Evolutionary conservation across 768 basidiomycete genomes (phyloP), one percentile per base, ranked within the genome.

Genomic region (Hygrocybe punicea): DNA sequence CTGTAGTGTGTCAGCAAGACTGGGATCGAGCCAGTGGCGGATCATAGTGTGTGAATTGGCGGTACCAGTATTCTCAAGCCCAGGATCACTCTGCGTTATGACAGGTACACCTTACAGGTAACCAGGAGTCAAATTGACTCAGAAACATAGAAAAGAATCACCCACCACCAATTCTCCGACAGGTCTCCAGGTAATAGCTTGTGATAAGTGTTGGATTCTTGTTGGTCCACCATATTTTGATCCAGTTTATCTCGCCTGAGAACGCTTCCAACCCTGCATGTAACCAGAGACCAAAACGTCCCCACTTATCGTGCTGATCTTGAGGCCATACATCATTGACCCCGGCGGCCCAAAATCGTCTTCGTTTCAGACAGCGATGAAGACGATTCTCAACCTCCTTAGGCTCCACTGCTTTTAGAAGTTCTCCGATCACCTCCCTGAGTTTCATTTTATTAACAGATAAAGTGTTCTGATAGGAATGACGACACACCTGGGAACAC

Each of bases 71-170:
- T 80, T 81, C 57, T 80, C 77, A 0, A 67, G 60, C 0, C 78
- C 78, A 2, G 65, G 73, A 63, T 80, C 77, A 55, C 76, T 78
- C 53, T 78, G 78, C 0, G 76, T 77, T 0, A 76, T 53, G 0
- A 79, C 54, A 5, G 78, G 74, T 1, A 78, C 62, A 45, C 37
- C 71, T 73, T 29, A 29, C 4, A 29, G 51, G 16, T n/a, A 50
- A n/a, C 21, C 13, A 21, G 14, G 6, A 50, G 7, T 50, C 21
- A 10, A 33, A 13, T n/a, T 34, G n/a, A 25, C 6, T 10, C 17
- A 50, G 11, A 9, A 33, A 10, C 6, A 25, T 16, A n/a, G 16
- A 14, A 1, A 19, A 46, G 4, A 65, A 7, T 36, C 53, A 8
- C 45, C 29, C 55, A 71, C 69, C 55, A 13, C 63, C 62, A 6